These are phyloP conservation scores for Penicillium steckii DNA, from an alignment of 495 filamentous ascomycete genomes.

Conservation along the genomic window DNA sequence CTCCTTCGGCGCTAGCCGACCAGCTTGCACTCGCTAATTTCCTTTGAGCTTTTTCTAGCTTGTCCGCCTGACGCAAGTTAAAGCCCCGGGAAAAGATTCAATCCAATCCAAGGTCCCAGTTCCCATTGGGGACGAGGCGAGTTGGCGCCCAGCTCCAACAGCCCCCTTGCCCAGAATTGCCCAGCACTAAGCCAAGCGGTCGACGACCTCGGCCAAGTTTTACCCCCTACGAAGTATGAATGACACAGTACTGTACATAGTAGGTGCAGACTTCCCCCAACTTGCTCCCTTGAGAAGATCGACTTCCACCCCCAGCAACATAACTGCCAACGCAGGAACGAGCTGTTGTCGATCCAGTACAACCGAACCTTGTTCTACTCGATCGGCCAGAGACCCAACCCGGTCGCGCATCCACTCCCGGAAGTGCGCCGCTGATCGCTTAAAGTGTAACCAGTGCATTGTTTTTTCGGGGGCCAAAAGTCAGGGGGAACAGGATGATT, in stretches of 20 bases:
- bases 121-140: too few species aligned
- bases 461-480: neutral
- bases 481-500: neutral
- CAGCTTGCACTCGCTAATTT: neutral
- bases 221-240: neutral
- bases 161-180: neutral
- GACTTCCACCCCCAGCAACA: neutral
- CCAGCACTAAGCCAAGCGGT: neutral
- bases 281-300: neutral
- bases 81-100: too few species aligned
- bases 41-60: neutral
- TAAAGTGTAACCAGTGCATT: neutral
- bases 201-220: neutral
- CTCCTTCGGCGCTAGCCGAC: neutral
- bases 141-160: too few species aligned
- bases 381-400: neutral
- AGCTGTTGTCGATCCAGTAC: conserved; percentile 5
- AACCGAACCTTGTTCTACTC: neutral
- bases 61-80: too few species aligned
- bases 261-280: neutral
- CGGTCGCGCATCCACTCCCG: neutral
- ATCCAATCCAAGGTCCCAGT: too few species aligned
- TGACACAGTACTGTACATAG: too few species aligned
- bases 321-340: neutral
- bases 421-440: neutral